A percentile compares a stretch with the other conserved stretches of the same genome.
These are phyloP conservation scores for Castanospermum australe DNA, from an alignment of 306 rosid genomes.

Conservation along the genomic window DNA sequence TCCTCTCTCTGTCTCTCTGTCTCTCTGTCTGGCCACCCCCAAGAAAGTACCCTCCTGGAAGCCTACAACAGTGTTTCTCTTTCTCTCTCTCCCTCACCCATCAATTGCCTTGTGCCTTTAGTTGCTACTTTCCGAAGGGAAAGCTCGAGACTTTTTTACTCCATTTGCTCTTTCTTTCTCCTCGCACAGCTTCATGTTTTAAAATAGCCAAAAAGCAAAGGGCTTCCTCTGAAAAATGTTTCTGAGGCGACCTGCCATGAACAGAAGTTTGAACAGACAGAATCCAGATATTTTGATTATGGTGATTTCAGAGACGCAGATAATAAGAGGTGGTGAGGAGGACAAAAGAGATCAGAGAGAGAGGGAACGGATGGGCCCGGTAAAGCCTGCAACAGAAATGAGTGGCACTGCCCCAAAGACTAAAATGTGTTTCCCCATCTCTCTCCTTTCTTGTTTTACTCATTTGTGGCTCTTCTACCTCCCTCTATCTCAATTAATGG, in stretches of 20 bases:
- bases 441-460: slow-evolving; percentile 13
- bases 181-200: slow-evolving; percentile 35
- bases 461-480: slow-evolving; percentile 38
- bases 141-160: slow-evolving; percentile 25
- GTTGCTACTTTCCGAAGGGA: slow-evolving; percentile 41
- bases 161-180: slow-evolving; percentile 35
- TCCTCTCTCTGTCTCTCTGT: not conserved
- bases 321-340: slow-evolving; percentile 42
- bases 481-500: slow-evolving; percentile 39
- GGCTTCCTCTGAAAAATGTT: slow-evolving; percentile 33
- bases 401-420: slow-evolving; percentile 57
- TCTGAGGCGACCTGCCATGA: slow-evolving; percentile 57
- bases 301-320: slow-evolving; percentile 59
- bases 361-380: slow-evolving; percentile 57
- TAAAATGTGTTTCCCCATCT: slow-evolving; percentile 12
- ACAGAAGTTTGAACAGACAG: slow-evolving; percentile 62
- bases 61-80: slow-evolving; percentile 17
- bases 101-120: slow-evolving; percentile 27
- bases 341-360: slow-evolving; percentile 55
- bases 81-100: slow-evolving; percentile 24
- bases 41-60: slow-evolving; percentile 37
- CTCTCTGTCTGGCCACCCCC: slow-evolving; percentile 18
- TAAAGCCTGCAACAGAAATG: slow-evolving; percentile 73
- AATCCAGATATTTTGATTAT: slow-evolving; percentile 66
- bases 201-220: slow-evolving; percentile 44